Evolutionary conservation across 2,329 filamentous ascomycete species (phyloP).

Genomic region (Pyrenophora teres): DNA sequence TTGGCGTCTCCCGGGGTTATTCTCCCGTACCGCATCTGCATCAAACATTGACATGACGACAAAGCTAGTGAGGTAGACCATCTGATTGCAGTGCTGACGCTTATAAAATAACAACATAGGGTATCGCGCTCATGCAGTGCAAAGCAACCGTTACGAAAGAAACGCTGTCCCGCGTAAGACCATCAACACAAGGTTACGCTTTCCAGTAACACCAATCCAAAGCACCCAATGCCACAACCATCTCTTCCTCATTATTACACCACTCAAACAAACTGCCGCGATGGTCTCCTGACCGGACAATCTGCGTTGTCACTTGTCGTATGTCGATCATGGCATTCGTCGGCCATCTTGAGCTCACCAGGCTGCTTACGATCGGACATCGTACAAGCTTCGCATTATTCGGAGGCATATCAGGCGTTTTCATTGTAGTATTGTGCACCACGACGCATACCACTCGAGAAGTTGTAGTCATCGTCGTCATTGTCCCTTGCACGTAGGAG

Average conservation of each 20-base stretch:
- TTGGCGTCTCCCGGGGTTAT: not conserved
- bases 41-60: not conserved
- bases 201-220: not conserved
- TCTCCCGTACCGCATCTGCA: not conserved
- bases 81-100: too few species aligned
- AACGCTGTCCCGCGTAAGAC: not conserved
- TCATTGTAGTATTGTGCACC: constrained; percentile 18
- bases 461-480: constrained; percentile 47
- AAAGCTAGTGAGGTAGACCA: too few species aligned
- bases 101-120: not conserved
- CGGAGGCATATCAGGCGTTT: not conserved
- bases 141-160: not conserved
- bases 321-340: too few species aligned
- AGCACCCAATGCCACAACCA: too few species aligned
- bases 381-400: not conserved
- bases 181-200: too few species aligned
- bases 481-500: constrained; percentile 39
- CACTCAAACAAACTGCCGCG: too few species aligned
- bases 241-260: too few species aligned
- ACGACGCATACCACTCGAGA: constrained; percentile 30
- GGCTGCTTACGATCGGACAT: not conserved
- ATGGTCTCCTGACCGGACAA: too few species aligned
- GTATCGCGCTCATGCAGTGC: not conserved
- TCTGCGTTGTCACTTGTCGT: too few species aligned
- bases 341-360: not conserved